Evolutionary conservation across 495 filamentous ascomycete species (phyloP).

Genomic region (Neurospora sp.): DNA sequence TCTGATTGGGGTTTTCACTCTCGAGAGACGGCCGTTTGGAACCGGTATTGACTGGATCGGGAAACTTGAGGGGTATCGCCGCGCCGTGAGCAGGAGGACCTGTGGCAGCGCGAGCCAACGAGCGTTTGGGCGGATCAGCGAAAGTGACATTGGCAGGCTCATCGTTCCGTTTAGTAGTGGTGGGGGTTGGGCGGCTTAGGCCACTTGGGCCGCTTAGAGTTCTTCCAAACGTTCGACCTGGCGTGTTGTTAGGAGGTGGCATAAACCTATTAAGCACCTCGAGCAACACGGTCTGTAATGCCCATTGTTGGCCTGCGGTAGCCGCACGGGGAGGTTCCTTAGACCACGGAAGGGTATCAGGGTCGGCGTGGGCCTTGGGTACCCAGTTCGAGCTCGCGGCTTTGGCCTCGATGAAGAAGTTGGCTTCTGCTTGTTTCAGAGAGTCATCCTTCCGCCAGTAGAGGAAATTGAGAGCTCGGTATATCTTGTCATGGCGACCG

Average conservation of each 20-base stretch:
- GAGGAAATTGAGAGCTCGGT: slow-evolving; percentile 8
- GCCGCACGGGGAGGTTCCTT: slow-evolving; percentile 5
- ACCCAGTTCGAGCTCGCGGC: slow-evolving; percentile 13
- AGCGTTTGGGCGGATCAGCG: neutral
- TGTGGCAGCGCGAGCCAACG: neutral
- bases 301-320: slow-evolving; percentile 3
- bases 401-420: slow-evolving; percentile 14
- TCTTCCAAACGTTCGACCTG: neutral
- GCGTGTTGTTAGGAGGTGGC: neutral
- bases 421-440: slow-evolving; percentile 5
- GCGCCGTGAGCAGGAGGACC: neutral
- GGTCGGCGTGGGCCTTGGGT: slow-evolving; percentile 6
- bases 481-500: slow-evolving; percentile 9
- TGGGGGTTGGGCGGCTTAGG: neutral
- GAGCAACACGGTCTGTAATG: slow-evolving; percentile 12
- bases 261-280: slow-evolving; percentile 4
- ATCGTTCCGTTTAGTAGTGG: neutral
- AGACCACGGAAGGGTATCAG: slow-evolving; percentile 4
- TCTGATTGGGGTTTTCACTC: neutral
- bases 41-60: neutral
- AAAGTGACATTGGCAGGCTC: neutral
- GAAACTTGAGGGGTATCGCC: neutral
- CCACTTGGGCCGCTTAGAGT: neutral
- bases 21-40: slow-evolving; percentile 11
- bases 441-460: slow-evolving; percentile 5